Evolutionary conservation across 1,284 basidiomycete species (phyloP).

Genomic region (Kwoniella shivajii): DNA sequence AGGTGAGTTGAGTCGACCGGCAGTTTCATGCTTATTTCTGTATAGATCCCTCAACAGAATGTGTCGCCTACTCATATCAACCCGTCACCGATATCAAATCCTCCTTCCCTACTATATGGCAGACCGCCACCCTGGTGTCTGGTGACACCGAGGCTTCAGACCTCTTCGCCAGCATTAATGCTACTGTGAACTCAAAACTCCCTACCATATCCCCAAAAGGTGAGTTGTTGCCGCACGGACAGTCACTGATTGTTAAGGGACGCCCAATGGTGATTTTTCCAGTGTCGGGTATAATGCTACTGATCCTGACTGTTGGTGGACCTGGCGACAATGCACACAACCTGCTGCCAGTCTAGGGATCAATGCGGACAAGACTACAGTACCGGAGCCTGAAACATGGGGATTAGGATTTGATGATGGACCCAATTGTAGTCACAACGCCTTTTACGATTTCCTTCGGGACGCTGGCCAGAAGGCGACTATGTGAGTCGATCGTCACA

Average conservation of each 20-base stretch:
- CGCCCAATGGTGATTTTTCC: slow-evolving; percentile 39
- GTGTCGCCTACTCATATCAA: slow-evolving; percentile 41
- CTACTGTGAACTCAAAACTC: slow-evolving; percentile 43
- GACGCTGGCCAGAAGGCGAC: slow-evolving; percentile 58
- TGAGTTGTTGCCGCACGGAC: not conserved
- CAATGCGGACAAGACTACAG: slow-evolving; percentile 49
- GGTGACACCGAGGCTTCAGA: slow-evolving; percentile 51
- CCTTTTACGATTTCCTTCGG: slow-evolving; percentile 58
- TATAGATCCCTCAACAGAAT: slow-evolving; percentile 22
- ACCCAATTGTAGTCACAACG: slow-evolving; percentile 58
- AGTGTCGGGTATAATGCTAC: slow-evolving; percentile 35
- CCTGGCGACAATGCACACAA: slow-evolving; percentile 46
- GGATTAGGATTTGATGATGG: slow-evolving; percentile 60
- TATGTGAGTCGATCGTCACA: slow-evolving; percentile 38
- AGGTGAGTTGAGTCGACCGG: slow-evolving; percentile 15
- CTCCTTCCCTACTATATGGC: slow-evolving; percentile 52
- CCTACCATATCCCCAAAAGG: slow-evolving; percentile 44
- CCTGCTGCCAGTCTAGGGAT: slow-evolving; percentile 42
- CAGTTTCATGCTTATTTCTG: not conserved
- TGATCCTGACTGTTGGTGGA: slow-evolving; percentile 56
- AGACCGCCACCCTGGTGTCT: slow-evolving; percentile 48
- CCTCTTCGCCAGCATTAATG: slow-evolving; percentile 46
- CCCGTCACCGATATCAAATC: slow-evolving; percentile 29
- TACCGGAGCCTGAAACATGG: slow-evolving; percentile 58
- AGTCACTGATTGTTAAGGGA: slow-evolving; percentile 25